phyloP scores from a whole-genome alignment of 140 eudicot genomes.

The Bidens hawaiensis region DNA sequence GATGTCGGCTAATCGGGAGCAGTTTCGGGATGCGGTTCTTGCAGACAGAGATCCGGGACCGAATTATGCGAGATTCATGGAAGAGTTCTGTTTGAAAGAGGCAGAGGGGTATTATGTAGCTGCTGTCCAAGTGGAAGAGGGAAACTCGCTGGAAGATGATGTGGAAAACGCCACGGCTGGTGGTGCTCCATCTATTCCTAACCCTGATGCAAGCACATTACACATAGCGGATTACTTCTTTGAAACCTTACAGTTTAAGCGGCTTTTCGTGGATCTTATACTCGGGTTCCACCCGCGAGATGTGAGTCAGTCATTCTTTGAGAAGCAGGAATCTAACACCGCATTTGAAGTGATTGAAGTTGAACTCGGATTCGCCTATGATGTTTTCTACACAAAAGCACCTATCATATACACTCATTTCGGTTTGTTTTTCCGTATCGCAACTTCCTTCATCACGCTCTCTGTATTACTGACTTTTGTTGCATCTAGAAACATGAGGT shows the following conservation, averaged over 20 bases:
- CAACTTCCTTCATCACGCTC: slow-evolving; percentile 14
- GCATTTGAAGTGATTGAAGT: slow-evolving; percentile 27
- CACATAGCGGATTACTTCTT: slow-evolving; percentile 24
- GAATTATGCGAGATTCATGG: slow-evolving; percentile 22
- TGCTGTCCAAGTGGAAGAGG: slow-evolving; percentile 25
- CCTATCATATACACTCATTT: slow-evolving; percentile 18
- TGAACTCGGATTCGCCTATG: slow-evolving; percentile 39
- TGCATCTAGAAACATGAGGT: neutral
- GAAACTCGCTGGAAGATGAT: slow-evolving; percentile 12
- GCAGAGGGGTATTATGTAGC: slow-evolving; percentile 27
- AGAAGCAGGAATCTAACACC: neutral
- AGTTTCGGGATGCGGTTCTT: slow-evolving; percentile 19
- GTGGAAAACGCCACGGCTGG: slow-evolving; percentile 8
- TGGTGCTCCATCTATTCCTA: neutral
- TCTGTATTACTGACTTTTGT: slow-evolving; percentile 13
- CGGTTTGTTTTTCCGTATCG: slow-evolving; percentile 17
- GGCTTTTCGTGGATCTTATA: slow-evolving; percentile 32
- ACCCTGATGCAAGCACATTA: slow-evolving; percentile 11
- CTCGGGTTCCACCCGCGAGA: slow-evolving; percentile 28
- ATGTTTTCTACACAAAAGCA: slow-evolving; percentile 35
- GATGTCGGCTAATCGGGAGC: slow-evolving; percentile 21
- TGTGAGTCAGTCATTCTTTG: slow-evolving; percentile 20
- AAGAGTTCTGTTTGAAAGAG: slow-evolving; percentile 27
- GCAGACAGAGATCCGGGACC: slow-evolving; percentile 14
- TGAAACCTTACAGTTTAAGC: slow-evolving; percentile 23